phyloP scores from a whole-genome alignment of 108 stramenopile species.

The Nitzschia sp. region DNA sequence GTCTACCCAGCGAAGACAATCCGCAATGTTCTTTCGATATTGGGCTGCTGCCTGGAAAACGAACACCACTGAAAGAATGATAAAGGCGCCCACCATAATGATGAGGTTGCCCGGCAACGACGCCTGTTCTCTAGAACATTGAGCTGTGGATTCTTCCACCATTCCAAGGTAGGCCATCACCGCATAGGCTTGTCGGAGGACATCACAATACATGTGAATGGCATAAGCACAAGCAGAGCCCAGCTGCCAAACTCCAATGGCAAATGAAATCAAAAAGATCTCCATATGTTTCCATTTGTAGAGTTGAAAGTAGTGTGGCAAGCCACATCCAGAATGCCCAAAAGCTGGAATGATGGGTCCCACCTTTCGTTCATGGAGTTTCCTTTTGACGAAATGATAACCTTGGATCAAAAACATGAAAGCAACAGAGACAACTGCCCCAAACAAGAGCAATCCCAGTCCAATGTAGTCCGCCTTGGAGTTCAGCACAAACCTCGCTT shows the following conservation, averaged over 20 bases:
- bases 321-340: slow-evolving; percentile 31
- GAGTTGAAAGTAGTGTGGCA: slow-evolving; percentile 41
- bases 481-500: slow-evolving; percentile 40
- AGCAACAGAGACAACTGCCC: slow-evolving; percentile 25
- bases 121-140: slow-evolving; percentile 40
- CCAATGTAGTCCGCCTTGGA: slow-evolving; percentile 43
- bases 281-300: slow-evolving; percentile 75
- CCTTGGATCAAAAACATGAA: slow-evolving; percentile 24
- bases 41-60: slow-evolving; percentile 33
- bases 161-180: slow-evolving; percentile 35
- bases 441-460: slow-evolving; percentile 34
- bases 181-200: slow-evolving; percentile 26
- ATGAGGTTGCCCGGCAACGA: slow-evolving; percentile 29
- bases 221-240: slow-evolving; percentile 59
- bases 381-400: slow-evolving; percentile 27
- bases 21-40: slow-evolving; percentile 38
- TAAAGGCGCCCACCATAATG: slow-evolving; percentile 32
- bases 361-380: slow-evolving; percentile 13
- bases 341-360: slow-evolving; percentile 13
- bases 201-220: slow-evolving; percentile 61
- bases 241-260: slow-evolving; percentile 73
- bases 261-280: slow-evolving; percentile 60
- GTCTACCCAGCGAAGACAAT: slow-evolving; percentile 24
- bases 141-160: slow-evolving; percentile 22
- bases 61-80: slow-evolving; percentile 33